Evolutionary conservation across 179 eudicot species (phyloP).

Genomic region (Amaranthus tricolor): DNA sequence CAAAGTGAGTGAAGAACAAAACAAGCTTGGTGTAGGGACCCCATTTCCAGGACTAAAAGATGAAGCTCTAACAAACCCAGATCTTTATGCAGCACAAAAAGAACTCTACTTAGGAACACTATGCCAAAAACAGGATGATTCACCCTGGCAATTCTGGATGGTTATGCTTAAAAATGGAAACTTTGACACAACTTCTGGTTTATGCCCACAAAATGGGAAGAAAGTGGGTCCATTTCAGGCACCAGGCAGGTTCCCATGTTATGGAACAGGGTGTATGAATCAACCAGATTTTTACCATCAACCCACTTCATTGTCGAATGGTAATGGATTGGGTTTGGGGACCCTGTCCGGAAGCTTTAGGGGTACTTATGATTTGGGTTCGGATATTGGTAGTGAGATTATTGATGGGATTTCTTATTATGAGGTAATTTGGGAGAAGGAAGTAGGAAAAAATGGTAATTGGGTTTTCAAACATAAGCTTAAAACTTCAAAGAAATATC

Average conservation of each 20-base stretch:
- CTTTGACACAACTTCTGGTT: conserved; percentile 51
- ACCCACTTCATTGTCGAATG: conserved; percentile 30
- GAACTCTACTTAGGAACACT: conserved; percentile 64
- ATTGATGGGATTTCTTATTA: conserved; percentile 40
- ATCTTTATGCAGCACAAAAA: conserved; percentile 63
- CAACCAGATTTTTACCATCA: conserved; percentile 55
- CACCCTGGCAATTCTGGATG: conserved; percentile 85
- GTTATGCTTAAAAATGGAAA: conserved; percentile 80
- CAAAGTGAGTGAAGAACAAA: conserved; percentile 44
- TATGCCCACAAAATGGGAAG: conserved; percentile 69
- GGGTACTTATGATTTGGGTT: conserved; percentile 55
- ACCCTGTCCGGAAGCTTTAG: conserved; percentile 52
- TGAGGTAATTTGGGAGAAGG: conserved; percentile 69
- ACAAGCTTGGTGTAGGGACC: conserved; percentile 56
- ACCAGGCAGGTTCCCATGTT: conserved; percentile 69
- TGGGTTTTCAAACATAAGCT: conserved; percentile 68
- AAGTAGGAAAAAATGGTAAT: conserved; percentile 44
- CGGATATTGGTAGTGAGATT: conserved; percentile 10
- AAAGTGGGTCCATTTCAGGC: conserved; percentile 39
- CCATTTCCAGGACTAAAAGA: conserved; percentile 48
- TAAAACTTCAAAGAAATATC: conserved; percentile 52
- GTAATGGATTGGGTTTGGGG: not conserved
- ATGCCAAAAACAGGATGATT: conserved; percentile 36
- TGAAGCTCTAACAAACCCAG: conserved; percentile 49
- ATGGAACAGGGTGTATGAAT: conserved; percentile 75